A percentile compares a stretch with the other conserved stretches of the same genome.
Conservation (phyloP, 345 rosid species). For the Salix exigua region DNA sequence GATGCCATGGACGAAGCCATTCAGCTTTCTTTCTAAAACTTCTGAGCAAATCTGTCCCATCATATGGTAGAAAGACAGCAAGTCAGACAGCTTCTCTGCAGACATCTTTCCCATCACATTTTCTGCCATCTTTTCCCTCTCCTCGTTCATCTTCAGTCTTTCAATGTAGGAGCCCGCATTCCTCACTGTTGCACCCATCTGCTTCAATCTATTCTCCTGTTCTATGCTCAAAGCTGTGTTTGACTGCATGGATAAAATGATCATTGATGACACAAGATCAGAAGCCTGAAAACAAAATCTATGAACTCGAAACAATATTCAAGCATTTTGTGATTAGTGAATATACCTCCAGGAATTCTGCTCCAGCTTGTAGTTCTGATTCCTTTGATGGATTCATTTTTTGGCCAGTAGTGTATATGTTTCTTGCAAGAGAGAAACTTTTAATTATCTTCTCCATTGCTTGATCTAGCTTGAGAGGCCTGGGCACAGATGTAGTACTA, state of each 20-base stretch:
- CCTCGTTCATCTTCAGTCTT: slow-evolving; percentile 57
- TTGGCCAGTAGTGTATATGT: slow-evolving; percentile 45
- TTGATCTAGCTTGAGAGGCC: slow-evolving; percentile 39
- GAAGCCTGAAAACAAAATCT: not conserved
- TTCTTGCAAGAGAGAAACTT: slow-evolving; percentile 74
- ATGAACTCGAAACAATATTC: not conserved
- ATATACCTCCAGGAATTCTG: slow-evolving; percentile 71
- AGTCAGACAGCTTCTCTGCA: slow-evolving; percentile 64
- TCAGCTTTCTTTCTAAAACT: slow-evolving; percentile 55
- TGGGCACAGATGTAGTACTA: slow-evolving; percentile 37
- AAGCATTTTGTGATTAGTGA: not conserved
- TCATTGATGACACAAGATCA: not conserved
- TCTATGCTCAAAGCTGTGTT: slow-evolving; percentile 64
- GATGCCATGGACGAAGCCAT: slow-evolving; percentile 36
- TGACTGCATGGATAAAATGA: slow-evolving; percentile 40
- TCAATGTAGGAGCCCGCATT: slow-evolving; percentile 62
- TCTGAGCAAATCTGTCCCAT: slow-evolving; percentile 81
- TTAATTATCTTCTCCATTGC: slow-evolving; percentile 64
- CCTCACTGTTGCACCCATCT: slow-evolving; percentile 94
- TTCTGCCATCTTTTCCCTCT: slow-evolving; percentile 59
- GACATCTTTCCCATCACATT: slow-evolving; percentile 68
- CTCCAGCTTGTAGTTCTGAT: slow-evolving; percentile 61
- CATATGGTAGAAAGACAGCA: slow-evolving; percentile 68
- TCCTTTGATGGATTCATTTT: slow-evolving; percentile 44
- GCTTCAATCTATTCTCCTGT: slow-evolving; percentile 80